Evolutionary conservation across 163 green algal genomes (phyloP).

Genomic region (Scenedesmus sp.): DNA sequence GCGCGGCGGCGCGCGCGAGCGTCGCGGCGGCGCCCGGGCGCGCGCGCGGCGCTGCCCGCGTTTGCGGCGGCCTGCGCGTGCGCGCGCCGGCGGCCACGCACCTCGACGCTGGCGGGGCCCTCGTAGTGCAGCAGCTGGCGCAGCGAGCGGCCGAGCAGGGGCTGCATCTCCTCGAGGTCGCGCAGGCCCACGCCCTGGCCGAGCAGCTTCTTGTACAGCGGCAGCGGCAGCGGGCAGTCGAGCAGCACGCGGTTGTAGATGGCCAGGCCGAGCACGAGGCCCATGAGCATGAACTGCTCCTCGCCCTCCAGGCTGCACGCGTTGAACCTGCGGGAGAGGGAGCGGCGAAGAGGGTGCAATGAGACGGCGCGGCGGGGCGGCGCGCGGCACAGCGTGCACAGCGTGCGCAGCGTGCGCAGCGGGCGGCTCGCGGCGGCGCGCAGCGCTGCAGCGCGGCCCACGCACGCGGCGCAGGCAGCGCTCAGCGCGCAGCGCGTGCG

Average conservation of each 20-base stretch:
- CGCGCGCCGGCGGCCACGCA: not conserved
- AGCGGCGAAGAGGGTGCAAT: not conserved
- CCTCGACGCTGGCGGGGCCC: constrained; percentile 45
- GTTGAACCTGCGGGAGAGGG: constrained; percentile 32
- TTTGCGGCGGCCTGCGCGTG: not conserved
- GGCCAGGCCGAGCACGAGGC: constrained; percentile 89
- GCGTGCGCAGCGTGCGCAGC: no score
- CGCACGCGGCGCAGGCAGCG: no score
- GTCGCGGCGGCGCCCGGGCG: no score
- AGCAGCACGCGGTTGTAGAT: constrained; percentile 97
- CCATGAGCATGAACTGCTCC: constrained; percentile 88
- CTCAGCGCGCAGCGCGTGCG: no score
- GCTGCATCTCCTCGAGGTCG: constrained; percentile 92
- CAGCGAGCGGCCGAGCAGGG: constrained; percentile 74
- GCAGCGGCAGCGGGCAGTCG: constrained; percentile 89
- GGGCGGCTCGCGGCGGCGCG: no score
- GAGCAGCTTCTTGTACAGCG: constrained; percentile 93
- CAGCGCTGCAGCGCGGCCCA: not conserved
- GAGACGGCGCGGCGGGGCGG: not conserved
- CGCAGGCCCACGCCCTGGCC: constrained; percentile 68
- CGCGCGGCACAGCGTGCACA: no score
- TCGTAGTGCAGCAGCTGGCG: constrained; percentile 68
- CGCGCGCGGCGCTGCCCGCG: no score
- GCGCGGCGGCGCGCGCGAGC: no score
- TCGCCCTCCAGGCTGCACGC: constrained; percentile 65